A percentile compares a stretch with the other conserved stretches of the same genome.
Evolutionary conservation across 176 grass and related monocot species (phyloP).

Genomic region (Eleusine indica): DNA sequence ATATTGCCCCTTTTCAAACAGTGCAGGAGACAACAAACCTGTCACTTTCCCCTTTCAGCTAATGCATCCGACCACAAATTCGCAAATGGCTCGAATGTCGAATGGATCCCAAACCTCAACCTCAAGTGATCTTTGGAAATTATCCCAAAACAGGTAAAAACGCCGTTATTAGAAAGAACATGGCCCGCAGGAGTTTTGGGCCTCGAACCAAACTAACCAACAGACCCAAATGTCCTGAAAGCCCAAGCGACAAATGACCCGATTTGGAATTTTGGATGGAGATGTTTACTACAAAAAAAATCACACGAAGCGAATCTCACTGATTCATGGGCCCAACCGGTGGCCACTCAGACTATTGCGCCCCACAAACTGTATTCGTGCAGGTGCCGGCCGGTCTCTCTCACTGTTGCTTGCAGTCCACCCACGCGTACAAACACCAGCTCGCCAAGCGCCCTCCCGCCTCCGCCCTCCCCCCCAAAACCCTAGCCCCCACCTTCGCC

Average conservation of each 20-base stretch:
- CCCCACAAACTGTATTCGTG: not conserved
- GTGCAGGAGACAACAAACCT: too few species aligned
- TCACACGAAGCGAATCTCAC: not conserved
- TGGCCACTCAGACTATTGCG: not conserved
- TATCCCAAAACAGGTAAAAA: not conserved
- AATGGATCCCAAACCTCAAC: not conserved
- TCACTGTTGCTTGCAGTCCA: not conserved
- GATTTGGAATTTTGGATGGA: not conserved
- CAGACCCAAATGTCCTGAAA: not conserved
- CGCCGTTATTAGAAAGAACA: too few species aligned
- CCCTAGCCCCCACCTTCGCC: slow-evolving; percentile 43
- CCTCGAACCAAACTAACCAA: slow-evolving; percentile 2
- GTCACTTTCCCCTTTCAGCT: not conserved
- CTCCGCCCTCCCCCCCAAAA: slow-evolving; percentile 21
- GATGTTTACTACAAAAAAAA: not conserved
- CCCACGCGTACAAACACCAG: slow-evolving; percentile 48
- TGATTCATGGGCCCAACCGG: not conserved
- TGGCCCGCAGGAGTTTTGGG: not conserved
- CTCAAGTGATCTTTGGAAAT: not conserved
- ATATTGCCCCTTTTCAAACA: too few species aligned
- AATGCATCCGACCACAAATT: not conserved
- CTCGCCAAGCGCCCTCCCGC: slow-evolving; percentile 12
- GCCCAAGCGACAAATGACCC: slow-evolving; percentile 11
- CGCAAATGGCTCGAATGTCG: not conserved
- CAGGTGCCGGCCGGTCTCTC: not conserved